A percentile compares a stretch with the other conserved stretches of the same genome.
Evolutionary conservation across 1,284 basidiomycete genomes (phyloP).

Genomic region (Moesziomyces antarcticus): DNA sequence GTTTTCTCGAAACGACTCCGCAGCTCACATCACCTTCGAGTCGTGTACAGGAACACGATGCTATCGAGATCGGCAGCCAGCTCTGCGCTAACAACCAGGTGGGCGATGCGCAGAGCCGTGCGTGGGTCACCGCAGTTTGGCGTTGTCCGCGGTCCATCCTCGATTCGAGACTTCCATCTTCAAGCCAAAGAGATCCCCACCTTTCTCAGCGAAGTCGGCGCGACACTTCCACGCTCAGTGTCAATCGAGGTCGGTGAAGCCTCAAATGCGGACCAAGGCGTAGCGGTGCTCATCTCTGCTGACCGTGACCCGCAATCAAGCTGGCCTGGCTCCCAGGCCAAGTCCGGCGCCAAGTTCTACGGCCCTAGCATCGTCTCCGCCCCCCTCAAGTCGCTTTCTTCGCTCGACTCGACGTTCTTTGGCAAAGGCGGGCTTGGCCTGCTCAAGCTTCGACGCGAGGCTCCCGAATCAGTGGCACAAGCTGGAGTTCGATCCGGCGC

Average conservation of each 20-base stretch:
- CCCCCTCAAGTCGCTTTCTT: constrained; percentile 1
- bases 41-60: constrained; percentile 4
- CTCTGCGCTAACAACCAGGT: neutral
- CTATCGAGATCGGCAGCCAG: constrained; percentile 5
- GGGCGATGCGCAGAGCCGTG: neutral
- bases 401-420: constrained; percentile 30
- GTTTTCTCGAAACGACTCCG: no score
- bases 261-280: constrained; percentile 2
- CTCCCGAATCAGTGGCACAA: constrained; percentile 1
- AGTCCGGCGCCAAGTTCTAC: constrained; percentile 17
- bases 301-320: constrained; percentile 34
- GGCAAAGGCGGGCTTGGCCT: constrained; percentile 47
- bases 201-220: constrained; percentile 27
- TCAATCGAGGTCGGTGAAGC: constrained; percentile 5
- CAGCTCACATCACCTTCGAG: no score
- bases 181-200: constrained; percentile 32
- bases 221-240: constrained; percentile 3
- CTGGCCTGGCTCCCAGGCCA: constrained; percentile 11
- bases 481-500: constrained; percentile 13
- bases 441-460: constrained; percentile 24
- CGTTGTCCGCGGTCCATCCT: neutral
- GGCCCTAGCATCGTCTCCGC: constrained; percentile 46
- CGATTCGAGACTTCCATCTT: constrained; percentile 31
- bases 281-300: constrained; percentile 48
- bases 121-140: neutral